Base-by-base conservation (phyloP, 768 basidiomycete species). In the Boletus tylopilopsis region DNA sequence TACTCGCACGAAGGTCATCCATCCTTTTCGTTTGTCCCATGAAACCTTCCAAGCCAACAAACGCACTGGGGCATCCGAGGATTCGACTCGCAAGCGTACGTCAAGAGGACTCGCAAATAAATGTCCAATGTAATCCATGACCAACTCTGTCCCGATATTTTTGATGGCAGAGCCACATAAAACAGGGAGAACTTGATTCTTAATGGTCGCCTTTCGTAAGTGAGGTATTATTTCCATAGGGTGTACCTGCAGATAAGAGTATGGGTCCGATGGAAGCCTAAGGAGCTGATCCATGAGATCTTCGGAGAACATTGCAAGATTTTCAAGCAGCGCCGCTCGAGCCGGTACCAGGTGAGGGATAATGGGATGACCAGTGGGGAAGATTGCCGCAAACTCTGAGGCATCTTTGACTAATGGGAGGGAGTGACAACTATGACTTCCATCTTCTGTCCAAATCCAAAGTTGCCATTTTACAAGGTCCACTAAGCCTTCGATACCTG, bases 1-100 rank as follows among this genome's bases (percentile, higher is more conserved):
- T 18, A 94, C 80, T 22, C 91, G 76, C 33, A 94, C 85, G 63
- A 91, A 94, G 2, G 91, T 93, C 90, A 94, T 91, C 91, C 91
- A 94, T 21, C 91, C 91, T 57, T 77, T 78, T 49, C 71, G 79
- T 50, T 82, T 82, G 60, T 94, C 90, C 90, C 90, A 92, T 25
- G 73, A 76, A 19, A 94, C 91, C 63, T 94, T 94, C 91, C 92
- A 94, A 3, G 87, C 91, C 23, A 94, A 72, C 54, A 85, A 65
- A 30, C 78, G 81, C 21, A 87, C 60, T 1, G 82, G 80, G 0
- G 76, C 62, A 46, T 78, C 78, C 21, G 66, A 57, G 16, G 61
- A 62, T 54, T 79, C 78, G 13, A 57, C 58, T 36, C 76, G 73
- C 44, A 77, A 73, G 24, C 67, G 63, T 10, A 87, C 74, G 56